Base-by-base conservation (phyloP, 1,139 yeast genomes). In the Sugiyamaella castrensis region DNA sequence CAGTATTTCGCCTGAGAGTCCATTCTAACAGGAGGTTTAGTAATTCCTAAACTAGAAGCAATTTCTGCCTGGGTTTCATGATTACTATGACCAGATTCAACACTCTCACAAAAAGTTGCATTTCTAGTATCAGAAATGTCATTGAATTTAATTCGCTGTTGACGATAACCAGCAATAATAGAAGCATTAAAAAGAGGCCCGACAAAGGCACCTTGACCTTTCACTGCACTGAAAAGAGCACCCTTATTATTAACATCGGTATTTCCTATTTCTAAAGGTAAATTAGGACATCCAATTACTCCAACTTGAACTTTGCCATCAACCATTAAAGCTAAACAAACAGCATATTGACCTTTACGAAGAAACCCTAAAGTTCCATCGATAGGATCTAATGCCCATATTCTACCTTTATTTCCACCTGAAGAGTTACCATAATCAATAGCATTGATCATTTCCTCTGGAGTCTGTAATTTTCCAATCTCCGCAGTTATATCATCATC, bases 1-100 rank as follows among this genome's bases (percentile, higher is more conserved):
- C 98, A 91, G 71, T 92, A 92, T 66, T 92, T 92, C 24, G 89
- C 98, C 69, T 92, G 98, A 2, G 97, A 88, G 68, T 92, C 99
- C 71, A 94, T 74, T 26, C 74, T 64, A 30, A 73, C 74, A 2
- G 75, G 64, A 1, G 70, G 68, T 52, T 63, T 61, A 62, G 88
- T 85, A 33, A 87, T 87, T 0, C 84, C 84, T 40, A 92, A 73
- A 32, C 66, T 64, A 24, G 71, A 55, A 56, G 95, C 95, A 61
- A 92, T 89, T 47, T 74, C 68, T 1, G 82, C 77, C 66, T 94
- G 98, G n/a, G 86, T 81, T 19, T 82, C 88, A 63, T 89, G 98
- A 1, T 96, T 84, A 2, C 97, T 88, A 65, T 92, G 99, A 1
- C 92, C 92, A 62, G 87, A 84, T 70, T 92, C 99, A n/a, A 92